Conservation (phyloP, 1,139 yeast genomes). For the Zygoascus meyerae region DNA sequence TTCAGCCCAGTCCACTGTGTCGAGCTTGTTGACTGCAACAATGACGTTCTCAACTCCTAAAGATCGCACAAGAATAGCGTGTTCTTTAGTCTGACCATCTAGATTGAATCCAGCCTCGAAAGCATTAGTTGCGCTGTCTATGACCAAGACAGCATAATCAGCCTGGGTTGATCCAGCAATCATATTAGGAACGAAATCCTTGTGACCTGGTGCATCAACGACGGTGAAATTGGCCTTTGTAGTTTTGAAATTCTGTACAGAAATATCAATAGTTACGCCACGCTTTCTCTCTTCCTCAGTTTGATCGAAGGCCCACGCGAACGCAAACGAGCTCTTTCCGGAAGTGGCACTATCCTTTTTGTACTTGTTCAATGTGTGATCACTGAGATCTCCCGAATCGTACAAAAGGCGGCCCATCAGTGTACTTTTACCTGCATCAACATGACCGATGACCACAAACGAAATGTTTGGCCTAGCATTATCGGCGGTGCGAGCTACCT, state of each 20-base stretch:
- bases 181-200: slow-evolving; percentile 97
- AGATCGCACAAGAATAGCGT: slow-evolving; percentile 74
- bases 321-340: slow-evolving; percentile 90
- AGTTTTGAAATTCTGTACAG: slow-evolving; percentile 80
- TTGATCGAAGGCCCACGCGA: slow-evolving; percentile 98
- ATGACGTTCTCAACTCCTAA: slow-evolving; percentile 73
- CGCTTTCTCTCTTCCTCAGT: slow-evolving; percentile 75
- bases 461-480: slow-evolving; percentile 20
- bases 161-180: slow-evolving; percentile 92
- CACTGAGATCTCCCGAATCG: slow-evolving; percentile 77
- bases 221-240: slow-evolving; percentile 62
- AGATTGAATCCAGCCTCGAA: slow-evolving; percentile 83
- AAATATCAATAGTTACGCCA: slow-evolving; percentile 93
- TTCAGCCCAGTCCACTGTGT: slow-evolving; percentile 63
- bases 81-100: slow-evolving; percentile 95
- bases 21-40: slow-evolving; percentile 86
- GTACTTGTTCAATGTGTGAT: slow-evolving; percentile 66
- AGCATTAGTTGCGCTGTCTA: slow-evolving; percentile 77
- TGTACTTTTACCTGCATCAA: slow-evolving; percentile 97
- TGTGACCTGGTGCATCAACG: slow-evolving; percentile 97
- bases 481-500: slow-evolving; percentile 11
- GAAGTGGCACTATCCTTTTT: slow-evolving; percentile 72
- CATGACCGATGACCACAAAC: slow-evolving; percentile 63
- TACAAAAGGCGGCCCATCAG: slow-evolving; percentile 82
- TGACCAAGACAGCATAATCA: slow-evolving; percentile 64